phyloP scores from a whole-genome alignment of 352 stramenopile species.

The Thalassiosira exigua region DNA sequence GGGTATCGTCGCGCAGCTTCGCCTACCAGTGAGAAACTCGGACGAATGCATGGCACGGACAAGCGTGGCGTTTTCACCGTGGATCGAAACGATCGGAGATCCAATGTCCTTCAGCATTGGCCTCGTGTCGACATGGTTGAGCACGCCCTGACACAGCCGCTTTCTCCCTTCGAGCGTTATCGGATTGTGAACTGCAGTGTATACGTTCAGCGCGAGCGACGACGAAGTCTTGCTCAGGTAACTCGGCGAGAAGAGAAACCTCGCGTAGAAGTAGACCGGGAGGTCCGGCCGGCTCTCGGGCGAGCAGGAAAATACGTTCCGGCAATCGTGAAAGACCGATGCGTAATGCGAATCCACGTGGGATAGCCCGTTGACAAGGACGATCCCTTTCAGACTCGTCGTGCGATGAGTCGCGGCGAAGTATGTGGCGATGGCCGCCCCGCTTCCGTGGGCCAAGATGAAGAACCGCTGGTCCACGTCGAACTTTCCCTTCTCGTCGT shows the following conservation, averaged over 20 bases:
- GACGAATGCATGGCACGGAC: conserved; percentile 89
- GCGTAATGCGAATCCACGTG: conserved; percentile 91
- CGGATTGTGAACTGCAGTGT: conserved; percentile 93
- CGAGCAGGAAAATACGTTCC: conserved; percentile 92
- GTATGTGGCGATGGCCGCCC: conserved; percentile 90
- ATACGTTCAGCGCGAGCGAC: conserved; percentile 94
- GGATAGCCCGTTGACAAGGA: conserved; percentile 90
- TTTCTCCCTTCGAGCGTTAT: conserved; percentile 91
- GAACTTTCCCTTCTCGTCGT: conserved; percentile 71
- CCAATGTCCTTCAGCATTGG: conserved; percentile 78
- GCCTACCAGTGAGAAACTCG: conserved; percentile 77
- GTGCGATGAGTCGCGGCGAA: conserved; percentile 66
- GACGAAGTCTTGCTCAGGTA: conserved; percentile 93
- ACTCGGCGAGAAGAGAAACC: conserved; percentile 91
- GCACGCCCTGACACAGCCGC: conserved; percentile 89
- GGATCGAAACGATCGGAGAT: conserved; percentile 89
- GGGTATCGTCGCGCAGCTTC: conserved; percentile 41
- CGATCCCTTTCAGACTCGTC: conserved; percentile 85
- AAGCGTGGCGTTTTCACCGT: conserved; percentile 89
- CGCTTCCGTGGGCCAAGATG: conserved; percentile 91
- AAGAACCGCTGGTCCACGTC: conserved; percentile 89
- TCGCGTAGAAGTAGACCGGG: conserved; percentile 93
- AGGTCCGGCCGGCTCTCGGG: conserved; percentile 91
- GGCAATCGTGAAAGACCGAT: conserved; percentile 93
- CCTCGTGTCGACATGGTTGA: conserved; percentile 88